A percentile compares a stretch with the other conserved stretches of the same genome.
phyloP scores from a whole-genome alignment of 176 grass and related monocot species.

The Phyllostachys edulis region DNA sequence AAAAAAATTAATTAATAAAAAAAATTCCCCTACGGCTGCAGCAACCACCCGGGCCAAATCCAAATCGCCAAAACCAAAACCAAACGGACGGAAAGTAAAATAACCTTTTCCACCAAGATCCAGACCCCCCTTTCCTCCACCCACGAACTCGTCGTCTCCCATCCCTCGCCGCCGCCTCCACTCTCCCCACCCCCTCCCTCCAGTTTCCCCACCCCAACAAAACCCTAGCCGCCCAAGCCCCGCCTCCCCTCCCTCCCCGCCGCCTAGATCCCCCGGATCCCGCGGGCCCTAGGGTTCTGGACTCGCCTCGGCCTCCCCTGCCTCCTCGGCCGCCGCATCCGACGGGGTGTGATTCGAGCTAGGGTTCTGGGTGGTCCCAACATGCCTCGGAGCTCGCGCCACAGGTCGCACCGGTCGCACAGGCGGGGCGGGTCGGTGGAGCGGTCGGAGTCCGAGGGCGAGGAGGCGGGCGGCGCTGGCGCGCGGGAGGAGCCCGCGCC shows the following conservation, averaged over 20 bases:
- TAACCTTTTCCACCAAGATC: slow-evolving; percentile 19
- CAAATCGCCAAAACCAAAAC: slow-evolving; percentile 42
- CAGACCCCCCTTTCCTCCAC: slow-evolving; percentile 38
- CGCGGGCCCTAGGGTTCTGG: slow-evolving; percentile 27
- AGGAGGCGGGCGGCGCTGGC: slow-evolving; percentile 42
- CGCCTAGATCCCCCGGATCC: slow-evolving; percentile 40
- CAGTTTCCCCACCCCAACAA: slow-evolving; percentile 30
- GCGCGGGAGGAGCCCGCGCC: slow-evolving; percentile 46
- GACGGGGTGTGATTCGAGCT: slow-evolving; percentile 23
- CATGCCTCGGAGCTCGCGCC: slow-evolving; percentile 89
- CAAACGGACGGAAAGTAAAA: slow-evolving; percentile 7
- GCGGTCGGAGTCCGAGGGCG: slow-evolving; percentile 78
- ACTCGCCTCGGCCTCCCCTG: slow-evolving; percentile 1
- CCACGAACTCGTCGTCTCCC: slow-evolving; percentile 57
- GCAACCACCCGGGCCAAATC: background rate
- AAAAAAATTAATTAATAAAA: too few species aligned
- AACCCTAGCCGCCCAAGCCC: slow-evolving; percentile 40
- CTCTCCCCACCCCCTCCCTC: background rate
- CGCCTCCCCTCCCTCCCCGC: background rate
- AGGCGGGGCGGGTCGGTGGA: slow-evolving; percentile 68
- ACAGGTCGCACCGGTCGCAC: slow-evolving; percentile 88
- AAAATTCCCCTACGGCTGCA: too few species aligned
- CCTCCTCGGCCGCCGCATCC: slow-evolving; percentile 23
- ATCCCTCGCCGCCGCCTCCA: slow-evolving; percentile 41
- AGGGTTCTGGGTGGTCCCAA: slow-evolving; percentile 40